Conservation (phyloP, 2,329 filamentous ascomycete species). For the Diaporthe nobilis region DNA sequence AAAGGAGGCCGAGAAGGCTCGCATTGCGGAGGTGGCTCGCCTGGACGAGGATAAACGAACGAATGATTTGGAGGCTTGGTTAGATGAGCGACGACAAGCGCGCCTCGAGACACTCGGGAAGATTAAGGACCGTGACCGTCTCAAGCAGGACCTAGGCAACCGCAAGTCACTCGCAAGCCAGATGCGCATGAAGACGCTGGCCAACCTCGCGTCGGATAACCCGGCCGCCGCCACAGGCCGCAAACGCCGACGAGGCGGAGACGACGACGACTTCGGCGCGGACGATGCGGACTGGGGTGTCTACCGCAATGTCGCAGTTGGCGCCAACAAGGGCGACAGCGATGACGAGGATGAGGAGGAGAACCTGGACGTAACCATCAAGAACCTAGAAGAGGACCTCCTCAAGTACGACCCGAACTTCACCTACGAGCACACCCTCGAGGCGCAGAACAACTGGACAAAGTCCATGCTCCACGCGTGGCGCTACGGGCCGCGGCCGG, state of each 20-base stretch:
- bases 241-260: constrained; percentile 87
- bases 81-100: constrained; percentile 83
- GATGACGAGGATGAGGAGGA: constrained; percentile 95
- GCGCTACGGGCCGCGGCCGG: constrained; percentile 86
- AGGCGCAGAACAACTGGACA: constrained; percentile 95
- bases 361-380: constrained; percentile 81
- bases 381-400: constrained; percentile 85
- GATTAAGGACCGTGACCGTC: constrained; percentile 93
- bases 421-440: constrained; percentile 91
- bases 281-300: constrained; percentile 99
- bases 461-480: constrained; percentile 93
- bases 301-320: constrained; percentile 91
- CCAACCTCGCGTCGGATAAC: constrained; percentile 92
- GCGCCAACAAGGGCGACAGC: constrained; percentile 77
- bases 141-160: constrained; percentile 95
- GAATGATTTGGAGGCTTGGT: constrained; percentile 88
- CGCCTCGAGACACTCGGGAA: constrained; percentile 80
- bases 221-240: constrained; percentile 72
- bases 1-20: constrained; percentile 92
- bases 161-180: constrained; percentile 96
- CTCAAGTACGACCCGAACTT: constrained; percentile 90
- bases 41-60: constrained; percentile 87
- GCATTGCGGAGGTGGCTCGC: constrained; percentile 85
- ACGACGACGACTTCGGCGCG: constrained; percentile 96
- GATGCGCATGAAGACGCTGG: constrained; percentile 98